Conservation (phyloP, 2,329 filamentous ascomycete genomes). For the Colletotrichum paranaense region DNA sequence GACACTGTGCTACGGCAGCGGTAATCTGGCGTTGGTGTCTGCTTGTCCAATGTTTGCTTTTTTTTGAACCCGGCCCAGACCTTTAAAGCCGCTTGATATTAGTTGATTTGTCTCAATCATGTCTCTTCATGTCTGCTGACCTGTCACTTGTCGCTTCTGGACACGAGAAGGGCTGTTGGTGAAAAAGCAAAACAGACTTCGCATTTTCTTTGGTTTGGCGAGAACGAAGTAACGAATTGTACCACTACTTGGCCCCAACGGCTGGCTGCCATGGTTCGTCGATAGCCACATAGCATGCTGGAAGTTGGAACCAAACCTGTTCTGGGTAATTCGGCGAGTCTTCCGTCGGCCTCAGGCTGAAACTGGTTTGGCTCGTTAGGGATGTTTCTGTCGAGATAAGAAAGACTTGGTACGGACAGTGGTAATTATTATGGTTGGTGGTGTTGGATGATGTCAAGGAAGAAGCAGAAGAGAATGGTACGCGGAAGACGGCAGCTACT, state of each 20-base stretch:
- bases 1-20: conserved; percentile 8
- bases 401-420: neutral
- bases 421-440: neutral
- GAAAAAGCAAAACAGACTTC: conserved; percentile 15
- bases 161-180: conserved; percentile 20
- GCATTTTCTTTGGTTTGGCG: neutral
- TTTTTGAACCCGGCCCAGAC: conserved; percentile 10
- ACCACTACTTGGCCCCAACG: conserved; percentile 15
- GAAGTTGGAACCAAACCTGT: neutral
- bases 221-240: conserved; percentile 13
- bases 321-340: conserved; percentile 20
- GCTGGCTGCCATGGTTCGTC: neutral
- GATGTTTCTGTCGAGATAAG: conserved; percentile 12
- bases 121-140: conserved; percentile 24
- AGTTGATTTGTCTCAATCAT: conserved; percentile 20
- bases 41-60: conserved; percentile 27
- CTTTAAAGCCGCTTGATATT: conserved; percentile 18
- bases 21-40: neutral
- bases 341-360: conserved; percentile 20
- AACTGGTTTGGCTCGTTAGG: conserved; percentile 1
- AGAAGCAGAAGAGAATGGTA: neutral
- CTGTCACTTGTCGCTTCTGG: conserved; percentile 24
- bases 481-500: neutral
- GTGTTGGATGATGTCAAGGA: neutral
- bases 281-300: neutral